Base-by-base conservation (phyloP, 2,329 filamentous ascomycete species). In the Fusarium solani-melongenae region DNA sequence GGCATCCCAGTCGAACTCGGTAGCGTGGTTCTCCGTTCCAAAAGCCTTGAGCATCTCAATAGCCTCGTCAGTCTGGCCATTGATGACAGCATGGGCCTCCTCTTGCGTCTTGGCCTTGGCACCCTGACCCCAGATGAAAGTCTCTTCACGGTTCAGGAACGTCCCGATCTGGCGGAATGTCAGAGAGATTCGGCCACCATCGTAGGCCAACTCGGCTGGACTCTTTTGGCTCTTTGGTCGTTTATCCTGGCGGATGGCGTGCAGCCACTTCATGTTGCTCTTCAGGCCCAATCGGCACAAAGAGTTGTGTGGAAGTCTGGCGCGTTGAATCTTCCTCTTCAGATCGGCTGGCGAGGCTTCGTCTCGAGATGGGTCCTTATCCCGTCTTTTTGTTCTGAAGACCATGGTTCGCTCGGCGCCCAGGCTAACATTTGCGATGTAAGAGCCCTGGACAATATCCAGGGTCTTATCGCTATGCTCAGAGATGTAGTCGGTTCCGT, bases 401-500 rank as follows among this genome's bases (percentile, higher is more conserved):
- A 93, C 88, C 95, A 98, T 98, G 3, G 91, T 95, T 62, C 96
- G 88, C 83, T 97, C 92, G 1, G 96, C 95, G 1, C 96, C 96
- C n/a, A 98, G 88, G 74, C 94, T 98, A 58, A 98, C 91, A 79
- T 98, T 99, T 73, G 95, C 94, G 74, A 99, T 97, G 68, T 88
- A 95, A 27, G 93, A 96, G 6, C 88, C 91, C 29, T 89, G 90
- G 14, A 91, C 91, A 65, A 99, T 96, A 80, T 99, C 96, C 27
- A 99, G 86, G 0, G 96, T 98, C 84, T 99, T 99, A 81, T 99
- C 96, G 41, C 94, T 97, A 79, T 99, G 96, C 80, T 99, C 96
- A 1, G 94, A 96, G 71, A 99, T 99, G 80, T 94, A 94, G 82
- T 99, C 96, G 56, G 90, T 91, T 4, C 96, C 94, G 75, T 89